A percentile compares a stretch with the other conserved stretches of the same genome.
Evolutionary conservation across 108 stramenopile genomes (phyloP).

Genomic region (Aurantiochytrium sp.): DNA sequence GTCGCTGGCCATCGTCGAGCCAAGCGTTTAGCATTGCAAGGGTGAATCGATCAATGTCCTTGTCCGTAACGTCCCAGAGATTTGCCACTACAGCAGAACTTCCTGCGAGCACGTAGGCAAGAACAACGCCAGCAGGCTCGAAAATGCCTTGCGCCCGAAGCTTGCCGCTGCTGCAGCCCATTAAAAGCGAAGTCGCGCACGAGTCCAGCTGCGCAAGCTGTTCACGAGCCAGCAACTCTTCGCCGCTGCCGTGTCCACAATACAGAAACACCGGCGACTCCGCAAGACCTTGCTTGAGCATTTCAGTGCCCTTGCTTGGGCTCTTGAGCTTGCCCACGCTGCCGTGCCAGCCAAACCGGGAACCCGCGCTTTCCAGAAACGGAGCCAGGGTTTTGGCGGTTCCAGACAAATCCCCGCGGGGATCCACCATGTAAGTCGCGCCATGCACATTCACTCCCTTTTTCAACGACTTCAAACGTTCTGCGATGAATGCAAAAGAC

Average conservation of each 20-base stretch:
- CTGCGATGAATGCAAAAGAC: slow-evolving; percentile 64
- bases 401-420: slow-evolving; percentile 73
- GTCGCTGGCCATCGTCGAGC: slow-evolving; percentile 23
- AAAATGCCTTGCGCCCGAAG: slow-evolving; percentile 63
- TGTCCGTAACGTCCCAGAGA: slow-evolving; percentile 96
- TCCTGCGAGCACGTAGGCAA: slow-evolving; percentile 77
- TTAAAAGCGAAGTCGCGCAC: slow-evolving; percentile 61
- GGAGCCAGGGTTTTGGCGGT: slow-evolving; percentile 64
- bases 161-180: slow-evolving; percentile 92
- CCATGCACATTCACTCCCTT: slow-evolving; percentile 23
- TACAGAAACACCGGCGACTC: slow-evolving; percentile 73
- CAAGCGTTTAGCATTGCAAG: slow-evolving; percentile 55
- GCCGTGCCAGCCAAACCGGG: slow-evolving; percentile 59
- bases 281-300: slow-evolving; percentile 42
- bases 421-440: slow-evolving; percentile 76
- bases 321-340: slow-evolving; percentile 59
- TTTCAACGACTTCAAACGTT: slow-evolving; percentile 39
- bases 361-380: slow-evolving; percentile 44
- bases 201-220: slow-evolving; percentile 55
- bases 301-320: slow-evolving; percentile 46
- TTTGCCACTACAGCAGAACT: slow-evolving; percentile 90
- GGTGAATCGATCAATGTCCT: slow-evolving; percentile 85
- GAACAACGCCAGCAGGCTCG: slow-evolving; percentile 85
- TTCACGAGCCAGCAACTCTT: slow-evolving; percentile 64
- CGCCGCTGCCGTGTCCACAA: slow-evolving; percentile 91